A percentile compares a stretch with the other conserved stretches of the same genome.
Conservation (phyloP, 2,329 filamentous ascomycete species). For the Pseudogymnoascus sp. region DNA sequence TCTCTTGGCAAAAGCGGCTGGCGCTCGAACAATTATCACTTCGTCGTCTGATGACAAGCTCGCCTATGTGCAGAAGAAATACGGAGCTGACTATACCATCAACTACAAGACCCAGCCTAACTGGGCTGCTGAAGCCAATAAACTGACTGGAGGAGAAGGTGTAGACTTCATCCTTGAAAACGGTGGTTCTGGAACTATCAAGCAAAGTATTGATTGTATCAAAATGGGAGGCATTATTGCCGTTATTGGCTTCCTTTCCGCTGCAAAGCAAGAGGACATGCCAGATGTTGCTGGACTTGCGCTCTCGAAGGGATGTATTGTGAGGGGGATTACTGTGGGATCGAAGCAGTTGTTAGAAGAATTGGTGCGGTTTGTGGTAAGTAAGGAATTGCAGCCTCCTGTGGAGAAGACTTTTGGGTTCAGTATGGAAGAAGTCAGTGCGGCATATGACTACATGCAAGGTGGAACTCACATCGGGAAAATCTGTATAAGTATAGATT, state of each 20-base stretch:
- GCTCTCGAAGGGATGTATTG: conserved; percentile 26
- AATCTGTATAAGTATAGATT: conserved; percentile 25
- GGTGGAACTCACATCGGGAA: conserved; percentile 31
- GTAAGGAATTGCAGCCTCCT: conserved; percentile 23
- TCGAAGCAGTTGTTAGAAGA: conserved; percentile 33
- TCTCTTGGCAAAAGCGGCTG: conserved; percentile 40
- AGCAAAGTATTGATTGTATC: conserved; percentile 42
- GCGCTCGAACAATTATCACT: conserved; percentile 40
- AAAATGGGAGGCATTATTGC: conserved; percentile 39
- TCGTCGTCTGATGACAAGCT: conserved; percentile 45
- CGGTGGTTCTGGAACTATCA: conserved; percentile 56
- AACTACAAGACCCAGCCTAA: conserved; percentile 53
- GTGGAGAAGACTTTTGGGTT: conserved; percentile 32
- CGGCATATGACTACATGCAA: conserved; percentile 23
- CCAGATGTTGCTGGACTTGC: conserved; percentile 28
- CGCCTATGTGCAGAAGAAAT: conserved; percentile 28
- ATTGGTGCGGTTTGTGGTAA: conserved; percentile 26
- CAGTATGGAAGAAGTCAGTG: conserved; percentile 25
- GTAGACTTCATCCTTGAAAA: conserved; percentile 60
- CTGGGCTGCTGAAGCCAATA: conserved; percentile 53
- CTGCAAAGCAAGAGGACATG: conserved; percentile 24
- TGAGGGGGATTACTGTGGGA: conserved; percentile 32
- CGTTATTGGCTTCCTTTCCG: conserved; percentile 37
- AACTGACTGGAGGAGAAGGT: conserved; percentile 42
- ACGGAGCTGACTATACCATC: conserved; percentile 52